A percentile compares a stretch with the other conserved stretches of the same genome.
Evolutionary conservation across 2,329 filamentous ascomycete species (phyloP).

Genomic region (Xylariaceae sp.): DNA sequence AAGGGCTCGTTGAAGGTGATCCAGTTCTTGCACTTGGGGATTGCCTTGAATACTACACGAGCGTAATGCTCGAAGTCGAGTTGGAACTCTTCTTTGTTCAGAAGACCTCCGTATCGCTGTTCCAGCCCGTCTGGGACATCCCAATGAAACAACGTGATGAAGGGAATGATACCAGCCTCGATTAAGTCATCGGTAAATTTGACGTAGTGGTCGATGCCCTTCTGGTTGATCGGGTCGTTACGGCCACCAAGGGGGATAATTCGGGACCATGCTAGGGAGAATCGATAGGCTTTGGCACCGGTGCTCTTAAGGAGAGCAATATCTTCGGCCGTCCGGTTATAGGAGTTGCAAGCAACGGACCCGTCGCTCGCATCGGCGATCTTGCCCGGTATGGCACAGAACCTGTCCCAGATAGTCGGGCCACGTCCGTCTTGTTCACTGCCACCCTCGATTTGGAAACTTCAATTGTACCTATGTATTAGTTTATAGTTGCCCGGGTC

Average conservation of each 20-base stretch:
- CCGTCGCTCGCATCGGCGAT: constrained; percentile 73
- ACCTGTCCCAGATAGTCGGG: constrained; percentile 86
- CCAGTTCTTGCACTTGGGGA: constrained; percentile 79
- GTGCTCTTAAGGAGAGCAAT: constrained; percentile 70
- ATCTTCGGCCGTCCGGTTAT: constrained; percentile 72
- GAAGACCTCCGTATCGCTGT: constrained; percentile 72
- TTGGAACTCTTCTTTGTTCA: constrained; percentile 77
- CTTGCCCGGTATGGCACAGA: constrained; percentile 74
- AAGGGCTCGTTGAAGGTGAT: constrained; percentile 89
- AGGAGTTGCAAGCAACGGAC: constrained; percentile 77
- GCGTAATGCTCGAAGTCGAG: constrained; percentile 77
- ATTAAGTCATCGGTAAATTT: constrained; percentile 73
- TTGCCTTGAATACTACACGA: constrained; percentile 65
- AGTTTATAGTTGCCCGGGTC: constrained; percentile 4
- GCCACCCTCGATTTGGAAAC: constrained; percentile 83
- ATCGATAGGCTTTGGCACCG: constrained; percentile 71
- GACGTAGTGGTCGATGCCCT: constrained; percentile 71
- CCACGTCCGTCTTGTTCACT: constrained; percentile 69
- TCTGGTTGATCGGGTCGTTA: constrained; percentile 72
- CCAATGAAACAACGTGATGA: constrained; percentile 85
- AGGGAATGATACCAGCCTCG: constrained; percentile 69
- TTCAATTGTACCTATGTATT: constrained; percentile 34
- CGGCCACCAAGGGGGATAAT: constrained; percentile 83
- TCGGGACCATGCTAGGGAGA: constrained; percentile 79
- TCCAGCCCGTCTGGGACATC: constrained; percentile 75